Base-by-base conservation (phyloP, 805 yeast genomes). In the Starmerella vaccinii region DNA sequence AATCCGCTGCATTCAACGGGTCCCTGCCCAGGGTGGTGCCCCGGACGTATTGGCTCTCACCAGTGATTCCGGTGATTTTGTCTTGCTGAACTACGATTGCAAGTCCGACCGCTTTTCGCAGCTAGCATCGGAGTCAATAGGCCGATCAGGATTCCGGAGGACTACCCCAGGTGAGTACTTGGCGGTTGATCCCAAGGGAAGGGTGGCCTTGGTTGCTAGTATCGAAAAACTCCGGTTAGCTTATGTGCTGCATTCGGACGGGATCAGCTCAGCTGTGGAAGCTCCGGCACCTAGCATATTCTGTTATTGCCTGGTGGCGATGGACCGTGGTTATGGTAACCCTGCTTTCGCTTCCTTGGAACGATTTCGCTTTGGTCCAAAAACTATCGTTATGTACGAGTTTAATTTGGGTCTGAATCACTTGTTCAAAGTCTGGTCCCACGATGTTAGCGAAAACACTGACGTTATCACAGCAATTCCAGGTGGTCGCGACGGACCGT, bases 311-410 rank as follows among this genome's bases (percentile, higher is more conserved):
- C 59, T 80, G 2, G 65, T 76, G 16, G 82, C 83, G 0, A 62
- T 90, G 44, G 95, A 88, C 62, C 82, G 81, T 2, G 84, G 82
- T 0, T 82, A 73, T 63, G 92, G 83, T 18, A 88, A 87, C 60
- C 97, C 97, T 0, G 62, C 78, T 9, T 90, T 89, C 74, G 94
- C 87, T 0, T 74, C 89, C 0, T 66, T 92, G 7, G 97, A 90
- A 61, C 67, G 76, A 7, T 82, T 77, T 51, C 60, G 69, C 6
- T 68, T 16, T 33, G 57, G 47, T 4, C 37, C 60, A 51, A 71
- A 67, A 46, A 57, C 61, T 26, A 68, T 90, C 47, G 75, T 77
- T 3, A 83, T 77, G 62, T 90, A 90, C 66, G 90, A 86, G 60
- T 67, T 89, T 23, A 97, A 92, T 63, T 73, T 85, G 37, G 96